Percentiles rank a stretch among this genome's conserved stretches.
phyloP scores from a whole-genome alignment of 352 stramenopile species.

The Globisporangium recalcitrans region DNA sequence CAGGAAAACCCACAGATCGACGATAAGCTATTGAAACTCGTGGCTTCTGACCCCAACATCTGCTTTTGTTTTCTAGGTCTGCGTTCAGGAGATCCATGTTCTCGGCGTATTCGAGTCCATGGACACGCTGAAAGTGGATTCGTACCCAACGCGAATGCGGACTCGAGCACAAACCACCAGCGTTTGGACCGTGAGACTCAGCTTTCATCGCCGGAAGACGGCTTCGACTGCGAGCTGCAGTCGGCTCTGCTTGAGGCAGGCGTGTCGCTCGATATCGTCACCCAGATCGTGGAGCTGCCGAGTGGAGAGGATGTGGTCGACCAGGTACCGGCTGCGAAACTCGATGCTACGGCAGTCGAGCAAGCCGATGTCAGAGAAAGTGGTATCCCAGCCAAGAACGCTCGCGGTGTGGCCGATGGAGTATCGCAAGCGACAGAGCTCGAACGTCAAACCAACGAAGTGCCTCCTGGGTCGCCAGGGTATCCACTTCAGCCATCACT shows the following conservation, averaged over 20 bases:
- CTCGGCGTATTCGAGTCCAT: conserved; percentile 11
- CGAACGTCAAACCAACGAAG: not conserved
- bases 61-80: conserved; percentile 5
- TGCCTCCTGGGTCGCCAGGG: not conserved
- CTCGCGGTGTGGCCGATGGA: not conserved
- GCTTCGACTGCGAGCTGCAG: conserved; percentile 23
- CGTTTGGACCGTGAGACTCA: not conserved
- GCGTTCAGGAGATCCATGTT: conserved; percentile 28
- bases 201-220: not conserved
- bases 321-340: not conserved
- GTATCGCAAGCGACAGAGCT: not conserved
- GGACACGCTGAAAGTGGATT: not conserved
- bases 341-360: not conserved
- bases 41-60: too few species aligned
- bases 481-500: not conserved
- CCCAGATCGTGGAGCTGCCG: conserved; percentile 17
- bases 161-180: not conserved
- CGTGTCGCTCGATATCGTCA: conserved; percentile 30
- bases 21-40: too few species aligned
- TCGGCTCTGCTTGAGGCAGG: conserved; percentile 28
- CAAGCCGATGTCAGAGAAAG: not conserved
- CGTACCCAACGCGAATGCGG: not conserved
- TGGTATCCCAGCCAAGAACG: not conserved
- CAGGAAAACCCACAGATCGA: not conserved
- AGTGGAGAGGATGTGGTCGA: not conserved